Base-by-base conservation (phyloP, 164 flowering plant genomes). In the Piper betle region DNA sequence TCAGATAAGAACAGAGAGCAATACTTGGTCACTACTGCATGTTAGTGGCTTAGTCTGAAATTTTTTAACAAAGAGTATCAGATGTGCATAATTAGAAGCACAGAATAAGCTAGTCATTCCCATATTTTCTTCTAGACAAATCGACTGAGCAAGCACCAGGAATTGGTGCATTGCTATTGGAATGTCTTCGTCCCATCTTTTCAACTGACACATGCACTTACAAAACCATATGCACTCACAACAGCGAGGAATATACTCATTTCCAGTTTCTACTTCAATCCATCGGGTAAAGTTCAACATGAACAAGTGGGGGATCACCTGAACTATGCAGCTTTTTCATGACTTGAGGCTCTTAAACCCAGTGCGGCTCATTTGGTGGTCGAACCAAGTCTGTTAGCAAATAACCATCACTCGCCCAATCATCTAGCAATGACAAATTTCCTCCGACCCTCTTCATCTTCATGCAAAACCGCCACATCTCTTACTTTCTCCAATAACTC, bases 401-500 rank as follows among this genome's bases (percentile, higher is more conserved):
- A 15, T 46, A 15, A 12, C 15, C 10, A 46, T 12, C 11, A 46
- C 2, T 46, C 10, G 50, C 3, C 50, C 15, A 72, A 74, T 48
- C 41, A 53, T 43, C 56, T 64, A 8, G 93, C 86, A 56, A 75
- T 73, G 41, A 93, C 64, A 69, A 87, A 84, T 72, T 80, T 85
- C 71, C 68, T 77, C 73, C 80, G 81, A 74, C 77, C 81, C 5
- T 58, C 77, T 41, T 80, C 81, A 5, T 89, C 97, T 71, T 83
- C 92, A 16, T 71, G 75, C 71, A 93, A 56, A 41, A 71, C 70
- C 12, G 77, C 96, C 15, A 84, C 74, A 61, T 93, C 95, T 17
- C 72, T 73, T 59, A 90, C 73, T 74, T 84, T 93, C 50, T 72
- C 77, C n/a, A 93, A 68, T 59, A 93, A 76, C 68, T 87, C 83